A percentile compares a stretch with the other conserved stretches of the same genome.
phyloP scores from a whole-genome alignment of 208 protist species.

The Tritrichomonas musculus region DNA sequence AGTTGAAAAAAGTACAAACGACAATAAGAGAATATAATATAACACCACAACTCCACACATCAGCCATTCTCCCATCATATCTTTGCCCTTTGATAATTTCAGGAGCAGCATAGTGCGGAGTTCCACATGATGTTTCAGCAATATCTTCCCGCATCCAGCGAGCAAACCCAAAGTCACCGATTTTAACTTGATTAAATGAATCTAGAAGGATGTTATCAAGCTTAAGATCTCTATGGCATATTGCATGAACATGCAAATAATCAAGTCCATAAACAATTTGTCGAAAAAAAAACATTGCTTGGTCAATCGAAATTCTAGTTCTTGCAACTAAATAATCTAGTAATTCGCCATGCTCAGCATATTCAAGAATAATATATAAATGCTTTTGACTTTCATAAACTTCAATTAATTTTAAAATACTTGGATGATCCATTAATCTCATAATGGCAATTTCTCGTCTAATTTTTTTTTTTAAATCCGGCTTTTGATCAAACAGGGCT shows the following conservation, averaged over 20 bases:
- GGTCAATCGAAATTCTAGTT: no score
- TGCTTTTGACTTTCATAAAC: neutral
- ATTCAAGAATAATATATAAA: constrained; percentile 13
- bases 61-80: neutral
- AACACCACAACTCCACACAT: constrained; percentile 7
- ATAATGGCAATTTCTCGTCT: neutral
- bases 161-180: constrained; percentile 6
- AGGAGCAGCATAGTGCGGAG: neutral
- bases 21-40: neutral
- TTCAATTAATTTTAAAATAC: neutral
- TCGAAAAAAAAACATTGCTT: neutral
- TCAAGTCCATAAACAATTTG: constrained; percentile 25
- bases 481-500: neutral
- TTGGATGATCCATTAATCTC: neutral
- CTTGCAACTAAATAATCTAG: neutral
- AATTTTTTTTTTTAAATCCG: neutral
- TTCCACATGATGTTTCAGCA: neutral
- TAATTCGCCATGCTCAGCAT: neutral
- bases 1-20: neutral
- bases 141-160: neutral
- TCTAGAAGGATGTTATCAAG: neutral
- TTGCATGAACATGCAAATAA: neutral
- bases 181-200: neutral
- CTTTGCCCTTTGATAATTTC: neutral
- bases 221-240: constrained; percentile 27